Base-by-base conservation (phyloP, 2,329 filamentous ascomycete species). In the Trichoderma sp. region DNA sequence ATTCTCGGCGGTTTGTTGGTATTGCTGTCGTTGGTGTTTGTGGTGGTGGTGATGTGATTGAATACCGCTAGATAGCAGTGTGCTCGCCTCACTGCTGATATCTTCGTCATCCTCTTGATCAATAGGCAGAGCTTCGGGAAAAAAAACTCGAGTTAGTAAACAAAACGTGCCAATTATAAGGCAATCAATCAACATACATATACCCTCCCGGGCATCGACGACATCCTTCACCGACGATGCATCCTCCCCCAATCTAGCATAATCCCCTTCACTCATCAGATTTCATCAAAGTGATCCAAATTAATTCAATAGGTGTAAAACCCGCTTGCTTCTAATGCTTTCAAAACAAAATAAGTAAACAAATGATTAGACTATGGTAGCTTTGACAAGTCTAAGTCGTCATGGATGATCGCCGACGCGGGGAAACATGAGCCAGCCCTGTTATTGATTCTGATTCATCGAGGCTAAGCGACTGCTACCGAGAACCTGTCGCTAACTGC, bases 401-500 rank as follows among this genome's bases (percentile, higher is more conserved):
- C 58, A 61, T 49, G 27, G 40, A 31, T 21, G 24, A 61, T 61
- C 58, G 58, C n/a, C 58, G 19, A 61, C 24, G 58, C 58, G 58
- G 58, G 58, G 58, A 61, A 61, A 43, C 7, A 43, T n/a, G 19
- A 21, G 21, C 21, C 37, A 29, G 27, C 19, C 58, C 27, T 47
- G 19, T 24, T 49, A 49, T 24, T 49, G 40, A 43, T 43, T n/a
- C 19, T n/a, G 21, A 24, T 43, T 43, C 40, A 43, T 43, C n/a
- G 43, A 33, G 19, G 27, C 58, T 56, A 40, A 61, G 47, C 47
- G 11, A 49, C 4, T 21, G 47, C 47, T 49, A 43, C 47, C 19
- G 24, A 24, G n/a, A n/a, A 7, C 43, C 13, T 24, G 47, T 49
- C 21, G 47, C 47, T 49, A 24, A 24, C n/a, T 49, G 11, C 11